Evolutionary conservation across 106 monocot species (phyloP), one percentile per base, ranked within the genome.

Genomic region (Iris macrosiphon): DNA sequence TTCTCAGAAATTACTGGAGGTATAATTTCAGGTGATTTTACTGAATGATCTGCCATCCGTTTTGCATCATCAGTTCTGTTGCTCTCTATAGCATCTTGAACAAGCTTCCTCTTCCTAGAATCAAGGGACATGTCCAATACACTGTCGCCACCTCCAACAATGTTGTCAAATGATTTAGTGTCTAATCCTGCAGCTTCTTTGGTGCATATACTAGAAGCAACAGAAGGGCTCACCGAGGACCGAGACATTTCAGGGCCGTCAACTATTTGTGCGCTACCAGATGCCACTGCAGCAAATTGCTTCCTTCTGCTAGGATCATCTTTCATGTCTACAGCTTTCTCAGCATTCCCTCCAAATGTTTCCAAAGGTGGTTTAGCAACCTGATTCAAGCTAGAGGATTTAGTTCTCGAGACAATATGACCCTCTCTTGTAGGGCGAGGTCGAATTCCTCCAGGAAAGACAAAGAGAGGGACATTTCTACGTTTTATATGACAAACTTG

Each of bases 401-500:
- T 78, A 19, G 21, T 16, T 62, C 66, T 75, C 15, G 26, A 27
- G 49, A 43, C 13, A 40, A 7, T 40, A 43, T 20, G 67, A 14
- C 47, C 50, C 4, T 73, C 73, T 72, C 49, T 88, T 1, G 31
- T 29, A 35, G 79, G 68, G 3, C 75, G 86, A 72, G 93, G 93
- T 22, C 85, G 72, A 37, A 85, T 38, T 37, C 98, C 87, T 21
- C 75, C 68, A 38, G 98, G 91, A 30, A 98, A 91, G 34, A 98
- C 98, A 75, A 91, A 98, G 1, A 49, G 50, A 24, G 92, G 92
- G 53, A 93, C 66, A 39, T 64, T 68, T 61, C 74, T 76, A 7
- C 87, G 73, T 37, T 80, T 82, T 48, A 87, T 78, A 67, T 93
- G 92, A 52, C 79, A 72, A 31, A 92, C 83, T 38, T 87, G 79